Evolutionary conservation across 2,329 filamentous ascomycete species (phyloP).

Genomic region (Phaeoacremonium minimum): DNA sequence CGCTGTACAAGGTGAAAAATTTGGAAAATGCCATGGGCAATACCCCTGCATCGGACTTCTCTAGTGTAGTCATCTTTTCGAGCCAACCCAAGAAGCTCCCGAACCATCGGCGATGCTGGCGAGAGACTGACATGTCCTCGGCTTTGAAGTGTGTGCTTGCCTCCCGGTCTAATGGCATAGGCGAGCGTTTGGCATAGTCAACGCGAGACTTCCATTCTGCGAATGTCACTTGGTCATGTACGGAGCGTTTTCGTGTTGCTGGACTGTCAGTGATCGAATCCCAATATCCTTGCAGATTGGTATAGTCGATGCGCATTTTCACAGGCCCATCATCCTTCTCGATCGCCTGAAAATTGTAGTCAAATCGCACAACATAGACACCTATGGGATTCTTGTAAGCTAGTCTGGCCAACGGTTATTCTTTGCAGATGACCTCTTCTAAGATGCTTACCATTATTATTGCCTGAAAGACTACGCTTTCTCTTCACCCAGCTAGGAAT

Average conservation of each 20-base stretch:
- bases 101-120: conserved; percentile 12
- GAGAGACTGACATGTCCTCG: too few relatives aligned
- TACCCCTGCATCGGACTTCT: conserved; percentile 5
- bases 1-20: background rate
- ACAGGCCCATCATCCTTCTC: conserved; percentile 15
- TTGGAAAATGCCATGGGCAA: conserved; percentile 7
- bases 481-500: background rate
- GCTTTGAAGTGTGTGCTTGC: background rate
- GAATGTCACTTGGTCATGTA: background rate
- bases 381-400: background rate
- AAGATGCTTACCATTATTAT: conserved; percentile 2
- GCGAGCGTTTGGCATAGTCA: background rate
- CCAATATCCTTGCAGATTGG: conserved; percentile 25
- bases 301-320: conserved; percentile 27
- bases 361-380: conserved; percentile 22
- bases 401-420: too few relatives aligned
- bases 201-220: conserved; percentile 1
- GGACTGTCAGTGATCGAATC: conserved; percentile 12
- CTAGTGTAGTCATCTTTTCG: conserved; percentile 9
- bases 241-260: background rate
- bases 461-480: background rate
- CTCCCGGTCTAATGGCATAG: background rate
- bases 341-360: conserved; percentile 23
- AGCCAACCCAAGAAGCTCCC: conserved; percentile 12
- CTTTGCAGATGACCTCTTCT: too few relatives aligned